Percentiles rank a stretch among this genome's conserved stretches.
Conservation (phyloP, 345 rosid species). For the Linum usitatissimum region DNA sequence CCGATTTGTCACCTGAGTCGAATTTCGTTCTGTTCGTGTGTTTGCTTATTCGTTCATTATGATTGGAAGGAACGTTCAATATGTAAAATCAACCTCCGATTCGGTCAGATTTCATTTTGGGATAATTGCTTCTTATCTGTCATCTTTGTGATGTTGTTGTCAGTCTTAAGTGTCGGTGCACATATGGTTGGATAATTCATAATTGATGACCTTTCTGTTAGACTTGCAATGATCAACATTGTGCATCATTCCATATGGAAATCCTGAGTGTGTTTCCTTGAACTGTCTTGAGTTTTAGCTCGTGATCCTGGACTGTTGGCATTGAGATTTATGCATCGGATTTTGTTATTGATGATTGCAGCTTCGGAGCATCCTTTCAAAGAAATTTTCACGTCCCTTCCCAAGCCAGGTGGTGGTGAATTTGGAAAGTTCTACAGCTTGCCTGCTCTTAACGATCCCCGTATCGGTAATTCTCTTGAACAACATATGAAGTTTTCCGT, state of each 20-base stretch:
- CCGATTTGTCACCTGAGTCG: neutral
- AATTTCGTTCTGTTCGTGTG: neutral
- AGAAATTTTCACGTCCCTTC: conserved; percentile 63
- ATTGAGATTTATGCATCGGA: neutral
- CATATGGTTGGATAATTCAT: neutral
- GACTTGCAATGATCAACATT: neutral
- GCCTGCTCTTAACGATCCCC: conserved; percentile 87
- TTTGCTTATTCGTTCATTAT: neutral
- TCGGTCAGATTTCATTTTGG: neutral
- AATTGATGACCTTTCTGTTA: neutral
- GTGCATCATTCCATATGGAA: neutral
- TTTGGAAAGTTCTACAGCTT: conserved; percentile 90
- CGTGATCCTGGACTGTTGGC: neutral
- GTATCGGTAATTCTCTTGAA: conserved; percentile 50
- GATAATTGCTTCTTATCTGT: no score
- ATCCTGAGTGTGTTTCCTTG: neutral
- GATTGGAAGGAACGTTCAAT: neutral
- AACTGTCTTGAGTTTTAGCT: neutral
- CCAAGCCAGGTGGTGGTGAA: conserved; percentile 94
- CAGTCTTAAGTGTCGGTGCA: neutral
- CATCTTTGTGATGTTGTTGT: neutral
- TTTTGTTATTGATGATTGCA: conserved; percentile 25
- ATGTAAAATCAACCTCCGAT: no score
- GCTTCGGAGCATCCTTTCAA: conserved; percentile 83
- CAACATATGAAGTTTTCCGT: neutral